phyloP scores from a whole-genome alignment of 129 eudicot species.

The Centaurea solstitialis region DNA sequence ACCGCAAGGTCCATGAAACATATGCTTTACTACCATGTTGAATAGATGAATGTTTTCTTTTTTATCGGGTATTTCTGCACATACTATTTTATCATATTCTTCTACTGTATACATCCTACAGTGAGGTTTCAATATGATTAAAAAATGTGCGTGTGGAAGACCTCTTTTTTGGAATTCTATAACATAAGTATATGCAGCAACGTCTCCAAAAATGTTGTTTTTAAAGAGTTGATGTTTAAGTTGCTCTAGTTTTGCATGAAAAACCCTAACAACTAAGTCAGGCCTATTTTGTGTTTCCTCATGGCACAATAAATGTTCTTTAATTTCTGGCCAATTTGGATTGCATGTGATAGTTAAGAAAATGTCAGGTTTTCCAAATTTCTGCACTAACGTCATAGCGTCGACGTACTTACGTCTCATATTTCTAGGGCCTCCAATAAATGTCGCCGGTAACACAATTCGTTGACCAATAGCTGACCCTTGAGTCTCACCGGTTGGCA shows the following conservation, averaged over 20 bases:
- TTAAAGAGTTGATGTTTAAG: not conserved
- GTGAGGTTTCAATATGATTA: slow-evolving; percentile 22
- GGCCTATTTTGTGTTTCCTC: not conserved
- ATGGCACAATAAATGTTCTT: not conserved
- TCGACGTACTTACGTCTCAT: slow-evolving; percentile 28
- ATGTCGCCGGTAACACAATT: slow-evolving; percentile 24
- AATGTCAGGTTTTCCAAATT: slow-evolving; percentile 30
- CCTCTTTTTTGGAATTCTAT: slow-evolving; percentile 33
- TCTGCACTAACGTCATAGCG: slow-evolving; percentile 29
- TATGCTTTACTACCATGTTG: slow-evolving; percentile 16
- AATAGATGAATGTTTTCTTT: not conserved
- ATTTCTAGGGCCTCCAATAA: slow-evolving; percentile 37
- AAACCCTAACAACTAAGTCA: not conserved
- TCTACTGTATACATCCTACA: slow-evolving; percentile 14
- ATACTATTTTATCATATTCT: slow-evolving; percentile 15
- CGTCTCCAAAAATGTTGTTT: not conserved
- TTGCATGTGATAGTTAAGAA: slow-evolving; percentile 42
- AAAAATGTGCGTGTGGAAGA: not conserved
- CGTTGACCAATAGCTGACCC: slow-evolving; percentile 16
- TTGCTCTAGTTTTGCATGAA: not conserved
- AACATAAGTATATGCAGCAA: not conserved
- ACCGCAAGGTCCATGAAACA: slow-evolving; percentile 47
- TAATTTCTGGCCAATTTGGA: slow-evolving; percentile 14
- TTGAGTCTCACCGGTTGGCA: not conserved
- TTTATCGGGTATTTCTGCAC: slow-evolving; percentile 30